Evolutionary conservation across 2,329 filamentous ascomycete species (phyloP).

Genomic region (Fusarium tjaetaba): DNA sequence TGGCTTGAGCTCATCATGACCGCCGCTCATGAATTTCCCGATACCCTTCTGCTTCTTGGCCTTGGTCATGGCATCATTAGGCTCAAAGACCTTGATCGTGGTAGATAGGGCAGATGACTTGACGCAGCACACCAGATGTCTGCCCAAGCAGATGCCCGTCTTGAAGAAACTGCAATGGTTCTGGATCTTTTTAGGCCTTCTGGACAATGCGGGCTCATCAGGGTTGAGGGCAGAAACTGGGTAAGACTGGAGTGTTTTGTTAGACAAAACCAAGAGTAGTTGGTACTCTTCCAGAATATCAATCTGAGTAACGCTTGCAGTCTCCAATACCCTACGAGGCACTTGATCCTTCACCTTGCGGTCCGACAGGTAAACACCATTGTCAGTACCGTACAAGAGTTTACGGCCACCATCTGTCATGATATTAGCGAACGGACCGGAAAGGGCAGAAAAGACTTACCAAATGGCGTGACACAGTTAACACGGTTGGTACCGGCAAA

Average conservation of each 20-base stretch:
- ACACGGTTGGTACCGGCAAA: conserved; percentile 79
- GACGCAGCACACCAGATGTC: conserved; percentile 95
- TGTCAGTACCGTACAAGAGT: conserved; percentile 92
- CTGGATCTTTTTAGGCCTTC: conserved; percentile 93
- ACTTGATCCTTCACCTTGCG: conserved; percentile 85
- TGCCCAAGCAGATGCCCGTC: conserved; percentile 90
- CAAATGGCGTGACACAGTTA: conserved; percentile 93
- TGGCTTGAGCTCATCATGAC: conserved; percentile 93
- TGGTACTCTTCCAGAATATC: conserved; percentile 97
- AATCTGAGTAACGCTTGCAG: conserved; percentile 88
- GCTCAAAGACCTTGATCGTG: conserved; percentile 99
- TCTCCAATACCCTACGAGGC: conserved; percentile 87
- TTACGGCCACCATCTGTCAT: conserved; percentile 88
- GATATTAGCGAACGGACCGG: conserved; percentile 29
- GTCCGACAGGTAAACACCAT: conserved; percentile 91
- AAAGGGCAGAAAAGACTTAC: conserved; percentile 59
- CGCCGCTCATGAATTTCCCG: conserved; percentile 91
- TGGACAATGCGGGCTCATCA: conserved; percentile 81
- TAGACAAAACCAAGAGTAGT: conserved; percentile 88
- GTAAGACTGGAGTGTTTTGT: conserved; percentile 93
- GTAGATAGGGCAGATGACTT: conserved; percentile 93
- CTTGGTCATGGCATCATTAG: conserved; percentile 92
- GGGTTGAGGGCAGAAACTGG: conserved; percentile 86
- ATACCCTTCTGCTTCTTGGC: conserved; percentile 96
- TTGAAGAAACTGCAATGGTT: conserved; percentile 99